A percentile compares a stretch with the other conserved stretches of the same genome.
phyloP scores from a whole-genome alignment of 495 filamentous ascomycete genomes.

The Xylaria bambusicola region DNA sequence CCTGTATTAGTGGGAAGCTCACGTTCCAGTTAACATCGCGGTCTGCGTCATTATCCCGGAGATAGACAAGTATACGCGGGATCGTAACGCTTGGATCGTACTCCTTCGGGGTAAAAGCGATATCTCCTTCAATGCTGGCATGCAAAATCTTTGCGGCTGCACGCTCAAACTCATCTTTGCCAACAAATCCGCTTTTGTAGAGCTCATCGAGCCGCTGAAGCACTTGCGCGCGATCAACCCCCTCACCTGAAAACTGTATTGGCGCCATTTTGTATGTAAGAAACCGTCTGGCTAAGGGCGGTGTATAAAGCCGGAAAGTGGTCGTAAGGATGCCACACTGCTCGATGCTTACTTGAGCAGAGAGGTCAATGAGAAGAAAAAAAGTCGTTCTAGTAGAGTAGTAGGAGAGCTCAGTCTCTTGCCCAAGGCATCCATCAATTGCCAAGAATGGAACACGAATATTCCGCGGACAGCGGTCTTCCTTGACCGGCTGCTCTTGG shows the following conservation, averaged over 20 bases:
- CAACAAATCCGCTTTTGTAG: not conserved
- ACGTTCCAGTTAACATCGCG: slow-evolving; percentile 15
- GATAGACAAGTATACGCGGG: slow-evolving; percentile 22
- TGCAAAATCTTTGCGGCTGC: not conserved
- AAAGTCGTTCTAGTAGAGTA: not conserved
- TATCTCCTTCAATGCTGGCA: not conserved
- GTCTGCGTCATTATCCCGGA: slow-evolving; percentile 26
- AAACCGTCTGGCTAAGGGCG: slow-evolving; percentile 5
- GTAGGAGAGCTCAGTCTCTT: slow-evolving; percentile 15
- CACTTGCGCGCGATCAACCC: not conserved
- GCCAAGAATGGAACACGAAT: slow-evolving; percentile 19
- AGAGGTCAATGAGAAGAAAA: not conserved
- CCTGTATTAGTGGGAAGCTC: slow-evolving; percentile 12
- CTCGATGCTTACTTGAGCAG: not conserved
- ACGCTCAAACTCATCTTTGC: not conserved
- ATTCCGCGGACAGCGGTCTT: slow-evolving; percentile 27
- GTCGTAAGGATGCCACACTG: not conserved
- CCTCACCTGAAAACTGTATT: not conserved
- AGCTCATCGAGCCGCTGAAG: slow-evolving; percentile 3
- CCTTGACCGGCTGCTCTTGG: slow-evolving; percentile 14
- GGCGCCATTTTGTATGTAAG: slow-evolving; percentile 11
- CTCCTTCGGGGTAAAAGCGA: not conserved
- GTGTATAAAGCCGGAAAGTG: not conserved
- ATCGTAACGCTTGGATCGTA: slow-evolving; percentile 16
- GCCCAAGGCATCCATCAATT: slow-evolving; percentile 24